phyloP scores from a whole-genome alignment of 441 rosid genomes.

The Rhodomyrtus psidioides region DNA sequence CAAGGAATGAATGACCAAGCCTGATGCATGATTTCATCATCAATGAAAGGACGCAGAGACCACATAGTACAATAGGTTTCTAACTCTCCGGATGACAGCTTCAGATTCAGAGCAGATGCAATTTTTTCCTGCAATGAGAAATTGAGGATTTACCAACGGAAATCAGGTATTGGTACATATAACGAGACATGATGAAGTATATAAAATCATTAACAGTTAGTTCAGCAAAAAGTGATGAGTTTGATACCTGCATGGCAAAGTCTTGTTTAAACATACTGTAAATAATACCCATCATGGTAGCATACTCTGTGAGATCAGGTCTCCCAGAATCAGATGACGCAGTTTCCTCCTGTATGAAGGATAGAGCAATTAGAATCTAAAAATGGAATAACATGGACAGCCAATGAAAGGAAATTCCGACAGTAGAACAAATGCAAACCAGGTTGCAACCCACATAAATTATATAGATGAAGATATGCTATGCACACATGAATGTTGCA shows the following conservation, averaged over 20 bases:
- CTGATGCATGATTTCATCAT: conserved; percentile 46
- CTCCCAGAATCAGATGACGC: conserved; percentile 11
- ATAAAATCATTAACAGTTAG: background rate
- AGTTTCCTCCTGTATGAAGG: conserved; percentile 22
- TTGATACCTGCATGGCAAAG: conserved; percentile 64
- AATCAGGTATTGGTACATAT: background rate
- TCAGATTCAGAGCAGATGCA: conserved; percentile 49
- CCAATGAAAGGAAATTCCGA: background rate
- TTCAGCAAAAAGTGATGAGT: background rate
- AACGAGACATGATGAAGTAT: background rate
- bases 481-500: background rate
- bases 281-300: conserved; percentile 41
- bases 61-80: conserved; percentile 72
- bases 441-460: background rate
- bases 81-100: conserved; percentile 43
- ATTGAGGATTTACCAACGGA: background rate
- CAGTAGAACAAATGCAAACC: background rate
- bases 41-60: conserved; percentile 70
- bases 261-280: conserved; percentile 73
- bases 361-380: background rate
- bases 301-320: conserved; percentile 36
- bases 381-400: background rate
- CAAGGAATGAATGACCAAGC: conserved; percentile 53
- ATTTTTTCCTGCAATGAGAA: conserved; percentile 53
- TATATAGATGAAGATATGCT: background rate